Percentiles rank a stretch among this genome's conserved stretches.
Evolutionary conservation across 2,329 filamentous ascomycete genomes (phyloP).

Genomic region (Pseudocercospora vitis): DNA sequence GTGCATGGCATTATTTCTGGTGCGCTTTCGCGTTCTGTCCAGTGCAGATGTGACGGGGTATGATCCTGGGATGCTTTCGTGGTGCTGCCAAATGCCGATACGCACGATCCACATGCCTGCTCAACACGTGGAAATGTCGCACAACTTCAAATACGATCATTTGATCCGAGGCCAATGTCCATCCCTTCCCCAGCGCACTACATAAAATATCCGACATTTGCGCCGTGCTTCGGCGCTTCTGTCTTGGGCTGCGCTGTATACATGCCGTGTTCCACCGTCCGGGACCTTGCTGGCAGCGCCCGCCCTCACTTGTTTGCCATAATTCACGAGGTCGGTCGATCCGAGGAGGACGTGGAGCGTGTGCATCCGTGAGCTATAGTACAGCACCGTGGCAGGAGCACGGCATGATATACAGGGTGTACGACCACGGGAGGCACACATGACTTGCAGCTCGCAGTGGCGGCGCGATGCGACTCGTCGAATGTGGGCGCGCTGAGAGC

Average conservation of each 20-base stretch:
- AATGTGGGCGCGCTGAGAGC: background rate
- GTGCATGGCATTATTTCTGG: too few species aligned
- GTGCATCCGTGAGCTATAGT: background rate
- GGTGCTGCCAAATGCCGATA: constrained; percentile 14
- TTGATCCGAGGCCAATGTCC: background rate
- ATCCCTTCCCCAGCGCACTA: background rate
- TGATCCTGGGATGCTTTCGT: constrained; percentile 3
- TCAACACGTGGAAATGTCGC: constrained; percentile 18
- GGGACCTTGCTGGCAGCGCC: background rate
- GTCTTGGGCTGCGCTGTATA: background rate
- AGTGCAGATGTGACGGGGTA: background rate
- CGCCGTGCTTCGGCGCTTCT: background rate
- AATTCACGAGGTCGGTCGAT: background rate
- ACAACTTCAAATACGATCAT: constrained; percentile 1
- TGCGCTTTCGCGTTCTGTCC: too few species aligned
- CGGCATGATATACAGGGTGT: background rate
- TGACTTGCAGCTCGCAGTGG: constrained; percentile 4
- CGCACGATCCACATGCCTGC: constrained; percentile 17
- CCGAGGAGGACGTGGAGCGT: background rate
- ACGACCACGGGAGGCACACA: constrained; percentile 1
- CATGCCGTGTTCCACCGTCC: background rate
- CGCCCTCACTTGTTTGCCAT: too few species aligned
- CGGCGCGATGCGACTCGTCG: constrained; percentile 8
- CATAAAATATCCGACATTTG: background rate
- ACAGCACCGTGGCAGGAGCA: background rate